Conservation (phyloP, 2,329 filamentous ascomycete species). For the Colletotrichum gloeosporioides region DNA sequence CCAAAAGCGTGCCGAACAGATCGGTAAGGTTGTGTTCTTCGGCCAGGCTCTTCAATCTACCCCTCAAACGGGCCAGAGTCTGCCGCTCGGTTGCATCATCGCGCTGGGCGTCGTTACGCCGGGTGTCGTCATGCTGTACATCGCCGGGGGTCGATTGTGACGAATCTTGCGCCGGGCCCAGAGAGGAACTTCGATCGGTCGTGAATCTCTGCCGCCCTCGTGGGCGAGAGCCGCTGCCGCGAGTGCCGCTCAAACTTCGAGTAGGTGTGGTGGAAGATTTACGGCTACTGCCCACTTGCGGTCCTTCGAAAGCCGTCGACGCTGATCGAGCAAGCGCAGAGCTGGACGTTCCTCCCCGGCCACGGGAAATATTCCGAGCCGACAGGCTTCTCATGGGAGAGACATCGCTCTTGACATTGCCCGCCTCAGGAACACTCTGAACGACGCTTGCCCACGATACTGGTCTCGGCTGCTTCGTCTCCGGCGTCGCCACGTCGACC, state of each 20-base stretch:
- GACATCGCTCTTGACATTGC: neutral
- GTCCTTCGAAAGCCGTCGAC: neutral
- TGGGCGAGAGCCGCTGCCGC: neutral
- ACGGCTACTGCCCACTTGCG: neutral
- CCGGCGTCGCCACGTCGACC: neutral
- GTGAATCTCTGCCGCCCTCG: neutral
- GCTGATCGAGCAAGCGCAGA: neutral
- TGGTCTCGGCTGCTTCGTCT: neutral
- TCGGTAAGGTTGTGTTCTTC: neutral
- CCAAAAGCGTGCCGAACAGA: neutral
- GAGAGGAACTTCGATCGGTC: neutral
- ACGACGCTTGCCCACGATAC: neutral
- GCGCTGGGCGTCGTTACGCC: neutral
- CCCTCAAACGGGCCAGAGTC: neutral
- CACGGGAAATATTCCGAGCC: neutral
- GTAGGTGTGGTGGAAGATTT: neutral
- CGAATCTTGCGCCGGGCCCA: neutral
- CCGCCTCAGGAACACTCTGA: neutral
- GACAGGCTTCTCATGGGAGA: neutral
- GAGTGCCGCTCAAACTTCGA: neutral
- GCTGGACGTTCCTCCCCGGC: neutral
- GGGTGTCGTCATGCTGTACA: neutral
- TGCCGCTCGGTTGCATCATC: neutral
- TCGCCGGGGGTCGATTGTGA: neutral
- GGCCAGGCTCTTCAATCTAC: neutral